Conservation (phyloP, 2,329 filamentous ascomycete genomes). For the Aspergillus terreus region DNA sequence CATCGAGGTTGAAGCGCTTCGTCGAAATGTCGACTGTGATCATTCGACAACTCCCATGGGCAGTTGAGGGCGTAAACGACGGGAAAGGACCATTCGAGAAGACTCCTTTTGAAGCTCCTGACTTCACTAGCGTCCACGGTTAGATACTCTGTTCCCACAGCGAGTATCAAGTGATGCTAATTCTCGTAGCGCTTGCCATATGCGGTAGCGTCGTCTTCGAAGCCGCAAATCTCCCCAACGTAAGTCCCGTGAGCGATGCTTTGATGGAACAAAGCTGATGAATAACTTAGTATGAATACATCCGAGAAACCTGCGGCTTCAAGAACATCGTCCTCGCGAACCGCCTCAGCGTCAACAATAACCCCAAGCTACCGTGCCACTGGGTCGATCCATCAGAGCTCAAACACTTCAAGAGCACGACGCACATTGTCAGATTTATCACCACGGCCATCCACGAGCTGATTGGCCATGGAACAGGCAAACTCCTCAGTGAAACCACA, state of each 20-base stretch:
- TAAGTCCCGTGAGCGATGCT: constrained; percentile 14
- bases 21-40: neutral
- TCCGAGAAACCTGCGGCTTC: constrained; percentile 76
- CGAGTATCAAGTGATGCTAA: neutral
- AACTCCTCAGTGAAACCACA: constrained; percentile 54
- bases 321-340: constrained; percentile 73
- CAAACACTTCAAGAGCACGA: neutral
- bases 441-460: constrained; percentile 47
- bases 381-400: too few relatives aligned
- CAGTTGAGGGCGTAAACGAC: constrained; percentile 24
- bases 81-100: constrained; percentile 32
- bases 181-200: constrained; percentile 37
- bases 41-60: constrained; percentile 22
- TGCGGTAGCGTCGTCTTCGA: constrained; percentile 43
- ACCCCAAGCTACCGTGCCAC: too few relatives aligned
- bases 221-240: constrained; percentile 50
- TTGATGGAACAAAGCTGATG: neutral
- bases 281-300: constrained; percentile 58
- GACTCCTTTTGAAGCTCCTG: constrained; percentile 13
- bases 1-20: constrained; percentile 9
- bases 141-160: neutral
- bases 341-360: constrained; percentile 26
- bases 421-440: constrained; percentile 24
- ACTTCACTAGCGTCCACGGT: constrained; percentile 11
- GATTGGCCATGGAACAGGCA: constrained; percentile 61